A percentile compares a stretch with the other conserved stretches of the same genome.
phyloP scores from a whole-genome alignment of 208 protist genomes.

The Endotrypanum monterogeii region DNA sequence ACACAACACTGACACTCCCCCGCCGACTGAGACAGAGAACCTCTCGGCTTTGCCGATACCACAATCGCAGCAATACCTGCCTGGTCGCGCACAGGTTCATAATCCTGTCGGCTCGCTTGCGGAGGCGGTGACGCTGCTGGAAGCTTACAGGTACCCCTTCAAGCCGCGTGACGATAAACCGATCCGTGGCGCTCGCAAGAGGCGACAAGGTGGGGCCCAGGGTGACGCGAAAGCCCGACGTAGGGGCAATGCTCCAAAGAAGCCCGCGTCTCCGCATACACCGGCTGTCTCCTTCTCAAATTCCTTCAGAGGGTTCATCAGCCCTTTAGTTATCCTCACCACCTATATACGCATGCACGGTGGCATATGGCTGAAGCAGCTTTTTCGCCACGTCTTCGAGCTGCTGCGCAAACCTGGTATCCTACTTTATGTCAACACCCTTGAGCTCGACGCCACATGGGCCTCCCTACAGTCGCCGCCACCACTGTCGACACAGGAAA shows the following conservation, averaged over 20 bases:
- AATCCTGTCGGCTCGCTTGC: constrained; percentile 17
- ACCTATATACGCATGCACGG: constrained; percentile 88
- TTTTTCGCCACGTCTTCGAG: constrained; percentile 76
- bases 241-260: not conserved
- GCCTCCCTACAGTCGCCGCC: constrained; percentile 12
- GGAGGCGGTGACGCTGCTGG: constrained; percentile 25
- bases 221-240: not conserved
- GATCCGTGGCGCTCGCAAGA: constrained; percentile 1
- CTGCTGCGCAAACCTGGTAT: constrained; percentile 79
- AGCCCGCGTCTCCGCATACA: constrained; percentile 6
- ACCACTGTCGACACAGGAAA: constrained; percentile 3
- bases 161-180: constrained; percentile 1
- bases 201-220: not conserved
- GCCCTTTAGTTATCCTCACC: constrained; percentile 71
- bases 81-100: constrained; percentile 14
- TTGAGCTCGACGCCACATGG: constrained; percentile 58
- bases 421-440: constrained; percentile 83
- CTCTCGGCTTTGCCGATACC: not conserved
- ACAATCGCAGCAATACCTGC: constrained; percentile 16
- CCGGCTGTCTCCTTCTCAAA: constrained; percentile 5
- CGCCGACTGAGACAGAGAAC: not conserved
- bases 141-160: constrained; percentile 27
- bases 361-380: constrained; percentile 75
- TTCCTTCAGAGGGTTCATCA: constrained; percentile 49
- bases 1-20: not conserved